Percentiles rank a stretch among this genome's conserved stretches.
Evolutionary conservation across 129 eudicot species (phyloP).

Genomic region (Oenanthe sinensis): DNA sequence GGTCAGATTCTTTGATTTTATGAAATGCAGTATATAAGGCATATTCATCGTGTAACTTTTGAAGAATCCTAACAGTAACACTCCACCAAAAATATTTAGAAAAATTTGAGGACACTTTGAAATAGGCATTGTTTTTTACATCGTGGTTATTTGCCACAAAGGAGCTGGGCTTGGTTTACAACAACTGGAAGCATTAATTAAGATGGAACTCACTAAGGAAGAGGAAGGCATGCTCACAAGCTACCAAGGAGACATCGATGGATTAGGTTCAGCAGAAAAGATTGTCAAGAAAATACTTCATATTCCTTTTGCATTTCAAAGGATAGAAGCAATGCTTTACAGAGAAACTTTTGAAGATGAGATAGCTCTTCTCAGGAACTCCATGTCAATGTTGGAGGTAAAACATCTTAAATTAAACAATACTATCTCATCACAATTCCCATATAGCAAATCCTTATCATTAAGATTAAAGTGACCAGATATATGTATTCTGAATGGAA

Average conservation of each 20-base stretch:
- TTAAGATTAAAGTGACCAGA: not conserved
- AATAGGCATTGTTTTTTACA: not conserved
- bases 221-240: slow-evolving; percentile 59
- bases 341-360: slow-evolving; percentile 87
- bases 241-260: slow-evolving; percentile 50
- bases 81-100: not conserved
- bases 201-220: slow-evolving; percentile 87
- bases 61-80: not conserved
- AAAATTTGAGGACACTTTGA: not conserved
- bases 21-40: not conserved
- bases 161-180: slow-evolving; percentile 76
- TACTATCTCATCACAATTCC: not conserved
- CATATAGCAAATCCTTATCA: not conserved
- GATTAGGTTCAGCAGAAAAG: slow-evolving; percentile 78
- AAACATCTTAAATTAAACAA: not conserved
- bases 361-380: slow-evolving; percentile 61
- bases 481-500: not conserved
- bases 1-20: not conserved
- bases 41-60: not conserved
- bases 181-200: slow-evolving; percentile 76
- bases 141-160: slow-evolving; percentile 12
- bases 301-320: slow-evolving; percentile 61
- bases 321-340: slow-evolving; percentile 82
- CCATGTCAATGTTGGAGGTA: slow-evolving; percentile 90
- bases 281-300: slow-evolving; percentile 56